These are phyloP conservation scores for Margaritispora aquatica DNA, from an alignment of 495 filamentous ascomycete genomes.

Conservation along the genomic window DNA sequence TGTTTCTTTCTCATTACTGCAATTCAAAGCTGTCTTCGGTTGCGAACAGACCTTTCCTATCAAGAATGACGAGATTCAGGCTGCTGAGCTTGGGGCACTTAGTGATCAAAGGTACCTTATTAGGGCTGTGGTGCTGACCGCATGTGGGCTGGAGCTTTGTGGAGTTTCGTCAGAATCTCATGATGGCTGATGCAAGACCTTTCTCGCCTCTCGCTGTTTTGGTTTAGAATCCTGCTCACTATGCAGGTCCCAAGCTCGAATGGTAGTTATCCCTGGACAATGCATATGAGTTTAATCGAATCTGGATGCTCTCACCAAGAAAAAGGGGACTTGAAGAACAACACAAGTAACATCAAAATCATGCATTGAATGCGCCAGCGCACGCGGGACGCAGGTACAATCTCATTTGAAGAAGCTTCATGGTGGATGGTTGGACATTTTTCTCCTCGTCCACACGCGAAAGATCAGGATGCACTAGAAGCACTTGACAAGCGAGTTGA, in stretches of 20 bases:
- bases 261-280: background rate
- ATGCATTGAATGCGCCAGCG: background rate
- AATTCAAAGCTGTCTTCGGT: background rate
- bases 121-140: background rate
- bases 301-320: background rate
- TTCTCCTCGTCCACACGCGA: background rate
- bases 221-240: background rate
- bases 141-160: background rate
- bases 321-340: background rate
- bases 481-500: background rate
- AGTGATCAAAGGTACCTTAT: background rate
- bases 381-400: conserved; percentile 9
- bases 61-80: background rate
- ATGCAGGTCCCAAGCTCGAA: conserved; percentile 4
- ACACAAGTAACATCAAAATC: background rate
- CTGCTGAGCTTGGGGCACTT: background rate
- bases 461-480: background rate
- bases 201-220: too few species aligned
- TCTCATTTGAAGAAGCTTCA: background rate
- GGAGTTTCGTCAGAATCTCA: background rate
- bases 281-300: background rate
- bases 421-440: background rate
- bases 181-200: too few species aligned
- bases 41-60: background rate
- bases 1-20: background rate